Base-by-base conservation (phyloP, 192 early-diverging fungal genomes). In the Coemansia sp. region DNA sequence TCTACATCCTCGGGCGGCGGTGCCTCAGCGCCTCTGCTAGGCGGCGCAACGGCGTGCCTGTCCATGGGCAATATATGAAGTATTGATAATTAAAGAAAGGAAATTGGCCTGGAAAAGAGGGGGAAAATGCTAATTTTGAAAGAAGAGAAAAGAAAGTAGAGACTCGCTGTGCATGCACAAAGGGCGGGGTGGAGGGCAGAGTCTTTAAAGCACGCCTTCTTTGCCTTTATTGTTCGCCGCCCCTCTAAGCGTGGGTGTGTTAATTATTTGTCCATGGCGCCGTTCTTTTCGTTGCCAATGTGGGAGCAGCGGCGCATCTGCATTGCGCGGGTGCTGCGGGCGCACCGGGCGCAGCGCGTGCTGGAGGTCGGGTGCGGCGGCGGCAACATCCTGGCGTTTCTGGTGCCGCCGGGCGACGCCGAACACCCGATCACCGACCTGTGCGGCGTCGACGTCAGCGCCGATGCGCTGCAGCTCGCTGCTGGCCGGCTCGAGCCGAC, bases 301-400 rank as follows among this genome's bases (percentile, higher is more conserved):
- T 95, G 92, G 92, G 81, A 81, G 63, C 92, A 95, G 63, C 82
- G 92, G 35, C 77, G 91, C 15, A 70, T 66, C 22, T 78, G 87
- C 40, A 80, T 89, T 32, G 55, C 76, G 5, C 63, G 77, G 15
- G 57, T 66, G 15, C 63, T 91, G 10, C 73, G 66, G n/a, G 58
- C 75, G 19, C 48, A 83, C 45, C 43, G 65, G 10, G 80, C 70
- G 77, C 54, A 65, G 18, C 53, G 58, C 35, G 85, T 94, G n/a
- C 63, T 91, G 17, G 94, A 96, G 52, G 78, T 87, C 42, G 94
- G 94, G 1, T 94, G 92, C 66, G 94, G 94, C 35, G 89, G 90
- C 42, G 92, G 84, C 15, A 71, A 83, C 14, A 52, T 96, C 37
- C 60, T 89, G 4, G 68, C 81, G 9, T 85, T 87, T 41, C 77